A percentile compares a stretch with the other conserved stretches of the same genome.
phyloP scores from a whole-genome alignment of 2,329 filamentous ascomycete genomes.

The Colletotrichum sp. region DNA sequence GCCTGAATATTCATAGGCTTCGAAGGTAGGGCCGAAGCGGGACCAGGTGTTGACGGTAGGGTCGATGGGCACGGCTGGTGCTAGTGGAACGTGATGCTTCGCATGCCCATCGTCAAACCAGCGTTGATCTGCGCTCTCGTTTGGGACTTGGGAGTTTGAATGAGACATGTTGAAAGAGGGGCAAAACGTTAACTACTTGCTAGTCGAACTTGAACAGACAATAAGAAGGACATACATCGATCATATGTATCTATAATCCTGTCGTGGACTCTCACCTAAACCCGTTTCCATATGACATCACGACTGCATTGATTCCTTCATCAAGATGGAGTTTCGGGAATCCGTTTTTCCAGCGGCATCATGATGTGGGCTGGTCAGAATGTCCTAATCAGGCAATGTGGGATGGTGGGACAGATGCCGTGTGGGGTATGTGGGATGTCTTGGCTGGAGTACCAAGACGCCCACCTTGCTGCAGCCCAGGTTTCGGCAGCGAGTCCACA shows the following conservation, averaged over 20 bases:
- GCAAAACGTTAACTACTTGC: background rate
- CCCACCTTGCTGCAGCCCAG: background rate
- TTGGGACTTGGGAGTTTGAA: background rate
- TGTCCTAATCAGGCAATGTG: background rate
- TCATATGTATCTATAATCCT: background rate
- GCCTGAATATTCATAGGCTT: background rate
- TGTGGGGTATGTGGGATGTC: background rate
- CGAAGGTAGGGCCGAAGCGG: background rate
- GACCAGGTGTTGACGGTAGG: background rate
- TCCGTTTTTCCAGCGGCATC: background rate
- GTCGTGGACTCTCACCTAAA: accelerated
- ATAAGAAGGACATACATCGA: background rate
- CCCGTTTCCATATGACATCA: background rate
- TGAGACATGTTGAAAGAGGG: background rate
- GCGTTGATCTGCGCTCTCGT: background rate
- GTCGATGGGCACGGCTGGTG: background rate
- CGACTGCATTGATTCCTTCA: background rate
- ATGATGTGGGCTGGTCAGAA: background rate
- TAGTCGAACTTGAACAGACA: accelerated
- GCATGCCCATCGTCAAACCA: background rate
- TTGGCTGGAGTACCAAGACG: background rate
- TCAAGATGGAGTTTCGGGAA: background rate
- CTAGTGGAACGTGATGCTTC: background rate
- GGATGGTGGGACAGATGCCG: background rate
- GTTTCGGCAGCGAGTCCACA: accelerated